Conservation (phyloP, 805 yeast species). For the Wickerhamomyces hampshirensis region DNA sequence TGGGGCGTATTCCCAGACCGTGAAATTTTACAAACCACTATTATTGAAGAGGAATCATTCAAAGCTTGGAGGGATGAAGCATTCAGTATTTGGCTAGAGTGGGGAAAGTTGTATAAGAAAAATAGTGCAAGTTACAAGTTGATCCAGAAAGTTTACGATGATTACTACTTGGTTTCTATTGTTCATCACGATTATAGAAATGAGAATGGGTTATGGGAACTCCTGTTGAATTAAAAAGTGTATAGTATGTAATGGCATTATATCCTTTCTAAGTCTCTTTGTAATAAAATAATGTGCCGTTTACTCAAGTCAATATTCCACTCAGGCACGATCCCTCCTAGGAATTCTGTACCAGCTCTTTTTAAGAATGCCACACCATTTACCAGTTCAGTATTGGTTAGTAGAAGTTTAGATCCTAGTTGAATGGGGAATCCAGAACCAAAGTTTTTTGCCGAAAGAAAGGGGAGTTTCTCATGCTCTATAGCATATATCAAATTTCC, state of each 20-base stretch:
- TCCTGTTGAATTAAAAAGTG: conserved; percentile 30
- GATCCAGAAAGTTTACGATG: conserved; percentile 53
- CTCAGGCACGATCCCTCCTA: conserved; percentile 34
- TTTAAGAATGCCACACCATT: conserved; percentile 40
- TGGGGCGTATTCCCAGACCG: conserved; percentile 97
- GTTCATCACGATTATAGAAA: conserved; percentile 80
- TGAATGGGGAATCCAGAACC: conserved; percentile 33
- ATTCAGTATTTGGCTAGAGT: conserved; percentile 83
- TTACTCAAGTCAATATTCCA: conserved; percentile 34
- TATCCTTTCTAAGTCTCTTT: conserved; percentile 22
- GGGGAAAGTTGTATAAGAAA: conserved; percentile 76
- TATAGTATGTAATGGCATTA: neutral
- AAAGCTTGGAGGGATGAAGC: conserved; percentile 97
- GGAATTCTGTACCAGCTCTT: conserved; percentile 25
- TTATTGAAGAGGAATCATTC: conserved; percentile 88
- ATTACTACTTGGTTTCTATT: conserved; percentile 75
- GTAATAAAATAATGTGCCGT: conserved; percentile 27
- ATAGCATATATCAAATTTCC: conserved; percentile 54
- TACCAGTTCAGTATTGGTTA: conserved; percentile 43
- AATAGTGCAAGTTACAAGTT: conserved; percentile 50
- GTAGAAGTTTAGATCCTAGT: conserved; percentile 54
- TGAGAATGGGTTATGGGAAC: conserved; percentile 73
- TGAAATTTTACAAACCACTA: conserved; percentile 87
- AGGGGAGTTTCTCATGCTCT: conserved; percentile 49
- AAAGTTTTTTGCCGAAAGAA: conserved; percentile 30